A percentile compares a stretch with the other conserved stretches of the same genome.
Evolutionary conservation across 768 basidiomycete species (phyloP).

Genomic region (Boletus patriciae): DNA sequence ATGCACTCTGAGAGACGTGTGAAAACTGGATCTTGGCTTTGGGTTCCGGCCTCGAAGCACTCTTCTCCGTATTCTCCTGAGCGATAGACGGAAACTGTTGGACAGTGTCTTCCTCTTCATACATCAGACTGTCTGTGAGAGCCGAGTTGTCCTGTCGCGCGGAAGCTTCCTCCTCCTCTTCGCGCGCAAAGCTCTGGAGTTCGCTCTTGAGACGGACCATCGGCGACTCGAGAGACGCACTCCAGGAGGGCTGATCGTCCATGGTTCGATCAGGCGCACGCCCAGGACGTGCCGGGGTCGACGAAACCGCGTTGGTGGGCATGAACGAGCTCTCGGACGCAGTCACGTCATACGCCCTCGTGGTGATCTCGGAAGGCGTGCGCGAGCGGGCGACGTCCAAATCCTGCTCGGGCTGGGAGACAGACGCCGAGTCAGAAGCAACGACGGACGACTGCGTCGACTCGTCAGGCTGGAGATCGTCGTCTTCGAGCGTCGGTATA

Average conservation of each 20-base stretch:
- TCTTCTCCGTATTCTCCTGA: constrained; percentile 50
- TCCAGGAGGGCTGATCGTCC: constrained; percentile 64
- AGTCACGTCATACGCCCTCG: constrained; percentile 38
- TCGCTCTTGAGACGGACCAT: constrained; percentile 65
- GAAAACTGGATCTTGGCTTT: constrained; percentile 49
- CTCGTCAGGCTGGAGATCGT: constrained; percentile 55
- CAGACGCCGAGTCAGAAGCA: constrained; percentile 14
- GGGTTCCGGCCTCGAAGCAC: constrained; percentile 45
- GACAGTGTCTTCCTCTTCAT: constrained; percentile 30
- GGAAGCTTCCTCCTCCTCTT: constrained; percentile 38
- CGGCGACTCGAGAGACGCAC: constrained; percentile 72
- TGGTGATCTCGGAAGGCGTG: constrained; percentile 2
- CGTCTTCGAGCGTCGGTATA: constrained; percentile 72
- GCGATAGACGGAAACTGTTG: constrained; percentile 30
- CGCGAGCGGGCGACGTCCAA: constrained; percentile 12
- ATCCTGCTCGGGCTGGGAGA: constrained; percentile 14
- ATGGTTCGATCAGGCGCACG: constrained; percentile 38
- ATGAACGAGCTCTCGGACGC: constrained; percentile 72
- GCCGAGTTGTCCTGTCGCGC: constrained; percentile 20
- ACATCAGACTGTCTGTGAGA: constrained; percentile 29
- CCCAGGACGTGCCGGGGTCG: constrained; percentile 62
- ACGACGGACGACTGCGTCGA: constrained; percentile 37
- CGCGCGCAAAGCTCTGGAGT: constrained; percentile 50
- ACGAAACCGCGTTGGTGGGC: constrained; percentile 70
- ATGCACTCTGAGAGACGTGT: constrained; percentile 21